These are phyloP conservation scores for Moelleriella libera DNA, from an alignment of 2,329 filamentous ascomycete species.

Conservation along the genomic window DNA sequence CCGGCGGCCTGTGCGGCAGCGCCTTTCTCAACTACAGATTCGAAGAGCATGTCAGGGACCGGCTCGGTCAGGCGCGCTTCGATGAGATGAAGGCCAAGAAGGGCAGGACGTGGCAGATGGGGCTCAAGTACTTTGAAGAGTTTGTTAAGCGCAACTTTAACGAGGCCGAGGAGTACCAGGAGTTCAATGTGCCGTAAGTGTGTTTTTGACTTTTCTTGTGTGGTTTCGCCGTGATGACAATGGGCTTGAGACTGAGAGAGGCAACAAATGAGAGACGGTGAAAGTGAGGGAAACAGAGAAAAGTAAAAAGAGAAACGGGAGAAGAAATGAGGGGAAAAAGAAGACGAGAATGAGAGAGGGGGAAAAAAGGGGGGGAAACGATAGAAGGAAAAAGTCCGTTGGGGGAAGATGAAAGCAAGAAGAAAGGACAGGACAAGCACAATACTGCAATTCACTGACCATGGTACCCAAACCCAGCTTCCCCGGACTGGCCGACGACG, in stretches of 20 bases:
- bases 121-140: conserved; percentile 66
- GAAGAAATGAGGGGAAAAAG: too few species aligned
- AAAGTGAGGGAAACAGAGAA: too few species aligned
- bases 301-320: too few species aligned
- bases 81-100: conserved; percentile 67
- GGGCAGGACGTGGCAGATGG: conserved; percentile 68
- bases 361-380: too few species aligned
- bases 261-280: too few species aligned
- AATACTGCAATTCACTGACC: too few species aligned
- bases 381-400: too few species aligned
- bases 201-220: not conserved
- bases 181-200: conserved; percentile 60
- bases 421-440: too few species aligned
- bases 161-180: conserved; percentile 54
- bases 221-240: too few species aligned
- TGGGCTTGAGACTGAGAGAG: too few species aligned
- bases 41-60: conserved; percentile 57
- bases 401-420: too few species aligned
- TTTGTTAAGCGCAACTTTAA: conserved; percentile 78
- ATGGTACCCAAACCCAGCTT: conserved; percentile 28
- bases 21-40: conserved; percentile 72
- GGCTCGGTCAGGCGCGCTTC: conserved; percentile 53
- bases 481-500: conserved; percentile 62
- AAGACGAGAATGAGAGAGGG: too few species aligned
- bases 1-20: conserved; percentile 63